These are phyloP conservation scores for Starmerella asiatica DNA, from an alignment of 805 yeast genomes.

Conservation along the genomic window DNA sequence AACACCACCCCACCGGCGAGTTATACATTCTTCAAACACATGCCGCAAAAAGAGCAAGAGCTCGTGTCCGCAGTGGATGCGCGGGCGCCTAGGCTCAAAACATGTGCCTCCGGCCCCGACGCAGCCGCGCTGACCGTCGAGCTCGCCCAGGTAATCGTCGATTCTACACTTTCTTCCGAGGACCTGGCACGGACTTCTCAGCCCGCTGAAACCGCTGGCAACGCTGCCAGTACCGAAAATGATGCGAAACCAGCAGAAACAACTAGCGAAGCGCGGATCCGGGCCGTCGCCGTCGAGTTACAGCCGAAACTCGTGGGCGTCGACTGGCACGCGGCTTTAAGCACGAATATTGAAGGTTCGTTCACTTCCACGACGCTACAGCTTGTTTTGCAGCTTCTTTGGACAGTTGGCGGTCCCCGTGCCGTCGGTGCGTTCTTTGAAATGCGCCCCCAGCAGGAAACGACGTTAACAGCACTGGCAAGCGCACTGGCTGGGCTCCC, in stretches of 20 bases:
- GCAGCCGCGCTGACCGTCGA: conserved; percentile 3
- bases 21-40: not conserved
- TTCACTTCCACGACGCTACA: conserved; percentile 2
- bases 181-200: too few relatives aligned
- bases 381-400: conserved; percentile 7
- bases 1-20: too few relatives aligned
- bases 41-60: conserved; percentile 7
- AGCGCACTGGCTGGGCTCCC: conserved; percentile 1
- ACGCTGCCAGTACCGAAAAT: not conserved
- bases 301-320: conserved; percentile 9
- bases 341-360: not conserved
- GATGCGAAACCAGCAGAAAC: not conserved
- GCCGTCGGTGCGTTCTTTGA: conserved; percentile 7
- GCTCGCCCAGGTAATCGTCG: not conserved
- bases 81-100: conserved; percentile 4
- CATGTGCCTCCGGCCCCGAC: conserved; percentile 1
- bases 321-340: conserved; percentile 4
- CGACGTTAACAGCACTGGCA: not conserved
- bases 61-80: conserved; percentile 3
- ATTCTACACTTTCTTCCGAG: not conserved
- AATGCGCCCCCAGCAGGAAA: not conserved
- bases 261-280: not conserved
- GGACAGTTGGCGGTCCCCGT: conserved; percentile 11
- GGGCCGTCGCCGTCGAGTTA: not conserved
- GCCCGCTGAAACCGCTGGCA: too few relatives aligned